phyloP scores from a whole-genome alignment of 1,284 basidiomycete genomes.

The Boletus holoroseus region DNA sequence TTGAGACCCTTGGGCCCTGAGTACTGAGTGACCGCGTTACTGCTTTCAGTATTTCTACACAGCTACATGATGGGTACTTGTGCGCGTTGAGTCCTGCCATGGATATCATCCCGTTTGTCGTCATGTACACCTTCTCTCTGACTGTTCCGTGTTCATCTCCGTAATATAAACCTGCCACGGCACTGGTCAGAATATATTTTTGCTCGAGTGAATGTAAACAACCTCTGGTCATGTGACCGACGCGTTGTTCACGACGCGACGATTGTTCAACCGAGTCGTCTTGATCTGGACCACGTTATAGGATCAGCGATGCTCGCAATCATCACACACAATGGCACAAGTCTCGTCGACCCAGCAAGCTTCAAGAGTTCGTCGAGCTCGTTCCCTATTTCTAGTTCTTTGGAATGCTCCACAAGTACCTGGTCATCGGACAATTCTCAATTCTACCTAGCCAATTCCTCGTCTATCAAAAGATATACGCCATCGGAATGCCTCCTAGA shows the following conservation, averaged over 20 bases:
- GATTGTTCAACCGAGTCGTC: slow-evolving; percentile 7
- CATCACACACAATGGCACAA: slow-evolving; percentile 40
- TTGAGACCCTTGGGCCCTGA: slow-evolving; percentile 15
- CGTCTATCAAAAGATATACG: slow-evolving; percentile 49
- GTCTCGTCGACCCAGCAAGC: slow-evolving; percentile 41
- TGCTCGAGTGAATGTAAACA: too few relatives aligned
- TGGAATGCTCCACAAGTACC: slow-evolving; percentile 40
- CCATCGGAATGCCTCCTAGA: slow-evolving; percentile 41
- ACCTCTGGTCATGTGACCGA: slow-evolving; percentile 21
- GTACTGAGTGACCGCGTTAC: too few relatives aligned
- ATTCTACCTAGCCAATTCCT: slow-evolving; percentile 47
- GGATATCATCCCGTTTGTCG: slow-evolving; percentile 76
- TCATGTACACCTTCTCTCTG: slow-evolving; percentile 82
- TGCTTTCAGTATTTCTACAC: too few relatives aligned
- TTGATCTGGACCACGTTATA: background rate
- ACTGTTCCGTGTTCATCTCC: slow-evolving; percentile 66
- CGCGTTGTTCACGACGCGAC: slow-evolving; percentile 17
- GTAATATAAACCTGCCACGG: too few relatives aligned
- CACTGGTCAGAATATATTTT: too few relatives aligned
- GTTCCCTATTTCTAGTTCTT: slow-evolving; percentile 35
- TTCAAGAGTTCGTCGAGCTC: slow-evolving; percentile 44
- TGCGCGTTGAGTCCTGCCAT: slow-evolving; percentile 53
- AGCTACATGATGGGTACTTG: too few relatives aligned
- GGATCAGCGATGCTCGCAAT: slow-evolving; percentile 45
- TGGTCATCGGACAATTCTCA: slow-evolving; percentile 54